A percentile compares a stretch with the other conserved stretches of the same genome.
Conservation (phyloP, 345 rosid genomes). For the Syzygium aromaticum region DNA sequence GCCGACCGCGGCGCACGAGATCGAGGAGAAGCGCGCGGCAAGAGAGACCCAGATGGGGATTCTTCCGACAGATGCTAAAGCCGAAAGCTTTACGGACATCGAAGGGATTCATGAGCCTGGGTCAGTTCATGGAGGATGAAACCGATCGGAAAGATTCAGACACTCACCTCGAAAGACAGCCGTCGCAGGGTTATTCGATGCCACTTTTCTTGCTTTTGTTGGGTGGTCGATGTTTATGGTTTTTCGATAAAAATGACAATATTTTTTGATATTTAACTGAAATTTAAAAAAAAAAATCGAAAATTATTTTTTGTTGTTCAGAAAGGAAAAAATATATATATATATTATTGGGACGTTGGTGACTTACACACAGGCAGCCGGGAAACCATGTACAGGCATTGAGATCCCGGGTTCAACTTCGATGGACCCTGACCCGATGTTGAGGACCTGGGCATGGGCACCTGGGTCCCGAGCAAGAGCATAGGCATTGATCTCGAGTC, state of each 20-base stretch:
- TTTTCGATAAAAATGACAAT: background rate
- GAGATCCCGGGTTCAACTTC: background rate
- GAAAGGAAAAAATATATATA: background rate
- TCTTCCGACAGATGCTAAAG: constrained; percentile 17
- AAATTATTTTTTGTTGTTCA: fast-evolving
- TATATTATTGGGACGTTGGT: no score
- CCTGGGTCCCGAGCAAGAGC: background rate
- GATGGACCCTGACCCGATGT: fast-evolving
- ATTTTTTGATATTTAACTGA: fast-evolving
- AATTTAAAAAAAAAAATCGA: background rate
- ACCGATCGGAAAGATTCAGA: background rate
- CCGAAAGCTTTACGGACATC: constrained; percentile 21
- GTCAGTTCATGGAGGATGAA: background rate
- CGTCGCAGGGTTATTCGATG: background rate
- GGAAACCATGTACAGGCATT: fast-evolving
- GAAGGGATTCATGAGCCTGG: constrained; percentile 5
- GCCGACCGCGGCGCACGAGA: constrained; percentile 20
- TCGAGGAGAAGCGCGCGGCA: constrained; percentile 17
- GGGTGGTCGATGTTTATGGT: background rate
- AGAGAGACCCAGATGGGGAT: constrained; percentile 15
- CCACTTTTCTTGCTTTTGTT: background rate
- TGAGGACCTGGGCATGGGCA: fast-evolving
- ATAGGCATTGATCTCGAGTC: fast-evolving
- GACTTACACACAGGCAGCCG: no score
- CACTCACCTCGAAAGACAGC: background rate